phyloP scores from a whole-genome alignment of 192 early-diverging fungal species.

The Coemansia sp. region DNA sequence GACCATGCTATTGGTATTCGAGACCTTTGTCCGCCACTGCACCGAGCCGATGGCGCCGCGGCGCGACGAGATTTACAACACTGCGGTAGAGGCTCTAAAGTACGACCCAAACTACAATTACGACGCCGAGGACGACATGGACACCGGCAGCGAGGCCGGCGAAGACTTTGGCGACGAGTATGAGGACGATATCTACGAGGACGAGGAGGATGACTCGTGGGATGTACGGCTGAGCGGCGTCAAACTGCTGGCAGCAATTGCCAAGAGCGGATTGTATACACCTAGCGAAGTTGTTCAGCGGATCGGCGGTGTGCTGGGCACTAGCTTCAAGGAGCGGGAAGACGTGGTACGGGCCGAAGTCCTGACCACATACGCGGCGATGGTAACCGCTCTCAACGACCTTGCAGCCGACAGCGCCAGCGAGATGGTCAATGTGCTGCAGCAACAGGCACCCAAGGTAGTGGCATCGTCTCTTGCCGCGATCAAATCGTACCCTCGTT shows the following conservation, averaged over 20 bases:
- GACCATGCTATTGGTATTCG: slow-evolving; percentile 31
- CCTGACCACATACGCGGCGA: slow-evolving; percentile 24
- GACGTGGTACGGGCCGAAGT: slow-evolving; percentile 46
- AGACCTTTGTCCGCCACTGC: slow-evolving; percentile 28
- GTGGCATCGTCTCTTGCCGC: slow-evolving; percentile 25
- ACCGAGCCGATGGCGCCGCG: slow-evolving; percentile 5
- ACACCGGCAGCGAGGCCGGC: slow-evolving; percentile 27
- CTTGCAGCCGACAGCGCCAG: neutral
- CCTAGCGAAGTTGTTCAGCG: slow-evolving; percentile 7
- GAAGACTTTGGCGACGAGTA: slow-evolving; percentile 48
- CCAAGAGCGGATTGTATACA: slow-evolving; percentile 19
- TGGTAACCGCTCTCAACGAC: slow-evolving; percentile 5
- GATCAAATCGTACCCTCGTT: slow-evolving; percentile 25
- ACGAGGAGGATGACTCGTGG: slow-evolving; percentile 45
- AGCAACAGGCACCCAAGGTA: slow-evolving; percentile 18
- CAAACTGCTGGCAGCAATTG: slow-evolving; percentile 32
- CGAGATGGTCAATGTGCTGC: slow-evolving; percentile 4
- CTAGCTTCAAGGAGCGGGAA: slow-evolving; percentile 35
- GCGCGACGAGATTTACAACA: slow-evolving; percentile 23
- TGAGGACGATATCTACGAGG: slow-evolving; percentile 38
- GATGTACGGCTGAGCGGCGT: slow-evolving; percentile 39
- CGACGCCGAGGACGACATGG: slow-evolving; percentile 23
- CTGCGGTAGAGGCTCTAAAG: slow-evolving; percentile 13
- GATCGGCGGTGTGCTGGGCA: slow-evolving; percentile 24
- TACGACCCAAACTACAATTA: slow-evolving; percentile 48